These are phyloP conservation scores for Gigaspora rosea DNA, from an alignment of 192 early-diverging fungal species.

Conservation along the genomic window DNA sequence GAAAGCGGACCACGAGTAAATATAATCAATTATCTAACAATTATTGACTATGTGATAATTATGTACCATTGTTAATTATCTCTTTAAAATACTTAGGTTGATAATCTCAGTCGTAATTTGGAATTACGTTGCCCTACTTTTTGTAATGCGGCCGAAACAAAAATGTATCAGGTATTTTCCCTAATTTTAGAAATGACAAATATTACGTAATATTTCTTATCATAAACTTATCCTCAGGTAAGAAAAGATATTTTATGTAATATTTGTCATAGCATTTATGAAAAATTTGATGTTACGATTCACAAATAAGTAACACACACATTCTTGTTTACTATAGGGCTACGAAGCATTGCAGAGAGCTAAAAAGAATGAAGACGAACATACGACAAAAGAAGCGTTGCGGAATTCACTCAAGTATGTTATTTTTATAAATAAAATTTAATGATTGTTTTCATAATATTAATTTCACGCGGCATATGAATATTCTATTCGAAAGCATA, in stretches of 20 bases:
- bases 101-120: conserved; percentile 28
- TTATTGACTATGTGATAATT: neutral
- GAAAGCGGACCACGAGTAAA: conserved; percentile 29
- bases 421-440: neutral
- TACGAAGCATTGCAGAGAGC: conserved; percentile 31
- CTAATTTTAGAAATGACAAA: neutral
- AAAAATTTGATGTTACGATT: too few species aligned
- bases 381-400: neutral
- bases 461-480: neutral
- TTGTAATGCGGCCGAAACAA: conserved; percentile 24
- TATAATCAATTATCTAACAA: neutral
- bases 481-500: neutral
- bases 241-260: neutral
- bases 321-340: neutral
- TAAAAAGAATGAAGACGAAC: conserved; percentile 25
- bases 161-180: conserved; percentile 18
- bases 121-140: conserved; percentile 25
- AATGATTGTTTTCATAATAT: neutral
- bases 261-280: too few species aligned
- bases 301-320: too few species aligned
- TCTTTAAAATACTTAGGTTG: neutral
- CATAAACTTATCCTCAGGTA: neutral
- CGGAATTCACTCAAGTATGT: conserved; percentile 13
- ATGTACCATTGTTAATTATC: neutral
- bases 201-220: neutral